These are phyloP conservation scores for Jamesozyma gamospora DNA, from an alignment of 805 yeast genomes.

Conservation along the genomic window DNA sequence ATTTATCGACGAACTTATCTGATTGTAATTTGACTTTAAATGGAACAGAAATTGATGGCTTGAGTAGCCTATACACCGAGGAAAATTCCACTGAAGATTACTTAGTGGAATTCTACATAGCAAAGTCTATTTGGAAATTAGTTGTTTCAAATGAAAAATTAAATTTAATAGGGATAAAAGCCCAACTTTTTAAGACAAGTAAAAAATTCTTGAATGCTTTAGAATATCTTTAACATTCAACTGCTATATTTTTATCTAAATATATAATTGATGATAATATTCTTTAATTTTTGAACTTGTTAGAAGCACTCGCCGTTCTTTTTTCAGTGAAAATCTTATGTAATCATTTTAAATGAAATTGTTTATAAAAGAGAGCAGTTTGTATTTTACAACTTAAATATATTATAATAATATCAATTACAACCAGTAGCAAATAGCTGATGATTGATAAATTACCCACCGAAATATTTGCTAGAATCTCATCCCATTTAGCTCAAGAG, in stretches of 20 bases:
- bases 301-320: no score
- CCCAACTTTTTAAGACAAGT: slow-evolving; percentile 10
- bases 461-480: slow-evolving; percentile 15
- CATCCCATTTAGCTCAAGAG: slow-evolving; percentile 13
- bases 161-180: slow-evolving; percentile 16
- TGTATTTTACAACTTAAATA: no score
- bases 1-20: slow-evolving; percentile 17
- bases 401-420: no score
- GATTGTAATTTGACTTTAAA: slow-evolving; percentile 12
- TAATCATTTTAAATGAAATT: no score
- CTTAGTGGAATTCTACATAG: slow-evolving; percentile 7
- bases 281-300: no score
- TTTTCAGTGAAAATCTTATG: no score
- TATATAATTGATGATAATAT: no score
- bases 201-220: slow-evolving; percentile 9
- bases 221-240: neutral
- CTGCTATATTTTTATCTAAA: no score
- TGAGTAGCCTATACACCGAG: slow-evolving; percentile 2
- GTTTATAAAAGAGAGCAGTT: no score
- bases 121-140: slow-evolving; percentile 19
- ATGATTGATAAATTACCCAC: slow-evolving; percentile 21
- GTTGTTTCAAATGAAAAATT: slow-evolving; percentile 10
- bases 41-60: slow-evolving; percentile 7
- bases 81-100: neutral
- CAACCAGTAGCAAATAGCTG: no score